Base-by-base conservation (phyloP, 2,329 filamentous ascomycete genomes). In the Alternaria triticina region DNA sequence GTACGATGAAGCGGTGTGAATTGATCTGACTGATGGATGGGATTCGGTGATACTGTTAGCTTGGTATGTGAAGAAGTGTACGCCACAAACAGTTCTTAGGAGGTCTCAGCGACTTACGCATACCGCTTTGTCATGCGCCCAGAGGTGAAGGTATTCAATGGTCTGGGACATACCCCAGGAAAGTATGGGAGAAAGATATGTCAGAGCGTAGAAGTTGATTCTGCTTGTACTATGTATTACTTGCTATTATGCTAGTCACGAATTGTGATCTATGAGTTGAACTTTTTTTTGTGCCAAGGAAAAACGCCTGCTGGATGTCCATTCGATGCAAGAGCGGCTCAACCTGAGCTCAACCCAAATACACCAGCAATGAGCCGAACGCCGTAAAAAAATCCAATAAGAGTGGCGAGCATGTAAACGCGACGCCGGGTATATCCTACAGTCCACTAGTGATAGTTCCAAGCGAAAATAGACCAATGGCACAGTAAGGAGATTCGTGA, bases 381-480 rank as follows among this genome's bases (percentile, higher is more conserved):
- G 52, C 63, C 58, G 11, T 46, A 54, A 25, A 44, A 45, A 30
- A 57, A 17, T n/a, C 25, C 22, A 36, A 45, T 13, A 64, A 61
- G 51, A 61, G 51, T 56, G 59, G 46, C 61, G 61, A 59, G 60
- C 45, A 28, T 47, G 27, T 25, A 55, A 50, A 43, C 50, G 62
- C 54, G 47, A 65, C 55, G 45, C 56, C 36, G 71, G 72, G 72
- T 73, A 74, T 74, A 73, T 74, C 70, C 70, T 73, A 69, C 68
- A 62, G 52, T 68, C 65, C 61, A 66, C 61, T 63, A 66, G 55
- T 55, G 60, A 68, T 65, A 59, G 63, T 67, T 62, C 61, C 62
- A 65, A 59, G 33, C 17, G 61, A 66, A 65, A 65, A 65, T 63
- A 65, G 57, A 56, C 60, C 63, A 63, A 47, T 59, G 66, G 33